A percentile compares a stretch with the other conserved stretches of the same genome.
Conservation (phyloP, 2,329 filamentous ascomycete species). For the Ophioceras dolichostomum region DNA sequence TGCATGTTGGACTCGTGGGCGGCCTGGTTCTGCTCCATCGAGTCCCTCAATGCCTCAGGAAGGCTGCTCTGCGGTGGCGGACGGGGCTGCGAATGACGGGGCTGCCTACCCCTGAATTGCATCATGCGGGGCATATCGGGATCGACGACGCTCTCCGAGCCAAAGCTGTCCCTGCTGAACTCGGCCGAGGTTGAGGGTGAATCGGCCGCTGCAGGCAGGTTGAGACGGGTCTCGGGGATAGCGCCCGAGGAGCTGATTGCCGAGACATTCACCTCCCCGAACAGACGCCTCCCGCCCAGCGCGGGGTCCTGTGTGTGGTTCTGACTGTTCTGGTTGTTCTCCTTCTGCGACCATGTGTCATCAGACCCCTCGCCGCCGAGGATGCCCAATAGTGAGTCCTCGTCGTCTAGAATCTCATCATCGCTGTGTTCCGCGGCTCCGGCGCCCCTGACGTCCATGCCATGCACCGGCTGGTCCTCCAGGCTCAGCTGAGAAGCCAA, state of each 20-base stretch:
- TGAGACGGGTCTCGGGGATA: constrained; percentile 33
- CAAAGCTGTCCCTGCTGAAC: constrained; percentile 34
- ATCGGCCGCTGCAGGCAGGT: constrained; percentile 28
- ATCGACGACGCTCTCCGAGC: too few species aligned
- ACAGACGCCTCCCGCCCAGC: constrained; percentile 40
- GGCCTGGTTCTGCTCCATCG: constrained; percentile 24
- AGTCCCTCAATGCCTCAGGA: constrained; percentile 13
- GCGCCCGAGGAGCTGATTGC: constrained; percentile 40
- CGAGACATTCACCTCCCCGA: constrained; percentile 43
- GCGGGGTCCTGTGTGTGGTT: constrained; percentile 62
- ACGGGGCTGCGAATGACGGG: constrained; percentile 9
- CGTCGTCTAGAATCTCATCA: constrained; percentile 17
- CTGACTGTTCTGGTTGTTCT: too few species aligned
- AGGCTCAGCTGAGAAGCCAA: constrained; percentile 54
- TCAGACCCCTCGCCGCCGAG: constrained; percentile 25
- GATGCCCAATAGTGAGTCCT: constrained; percentile 21
- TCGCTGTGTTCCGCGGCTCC: constrained; percentile 12
- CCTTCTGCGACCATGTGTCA: constrained; percentile 57
- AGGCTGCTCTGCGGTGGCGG: constrained; percentile 9
- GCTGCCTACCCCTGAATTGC: neutral
- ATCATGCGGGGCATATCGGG: constrained; percentile 25
- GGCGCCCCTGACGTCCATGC: too few species aligned
- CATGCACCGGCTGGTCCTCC: constrained; percentile 25
- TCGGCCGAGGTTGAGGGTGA: constrained; percentile 10
- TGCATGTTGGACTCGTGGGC: constrained; percentile 38